phyloP scores from a whole-genome alignment of 2,329 filamentous ascomycete genomes.

The Diaporthe ilicicola region DNA sequence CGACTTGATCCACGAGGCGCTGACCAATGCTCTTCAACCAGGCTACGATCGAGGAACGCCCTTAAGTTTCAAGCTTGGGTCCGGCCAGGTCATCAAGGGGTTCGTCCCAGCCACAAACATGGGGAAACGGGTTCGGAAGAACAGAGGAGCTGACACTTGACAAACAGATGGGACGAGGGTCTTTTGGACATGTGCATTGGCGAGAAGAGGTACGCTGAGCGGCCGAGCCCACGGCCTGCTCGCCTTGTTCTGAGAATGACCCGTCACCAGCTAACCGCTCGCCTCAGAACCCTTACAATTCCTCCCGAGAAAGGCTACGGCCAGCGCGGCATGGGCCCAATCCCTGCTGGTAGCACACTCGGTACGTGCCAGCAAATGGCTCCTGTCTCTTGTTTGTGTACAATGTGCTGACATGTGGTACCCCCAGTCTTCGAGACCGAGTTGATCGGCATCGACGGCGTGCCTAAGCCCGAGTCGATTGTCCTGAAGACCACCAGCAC shows the following conservation, averaged over 20 bases:
- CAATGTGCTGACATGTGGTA: neutral
- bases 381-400: neutral
- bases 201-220: slow-evolving; percentile 72
- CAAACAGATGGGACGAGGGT: slow-evolving; percentile 83
- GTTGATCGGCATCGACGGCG: slow-evolving; percentile 83
- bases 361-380: slow-evolving; percentile 54
- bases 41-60: slow-evolving; percentile 80
- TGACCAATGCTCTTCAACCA: slow-evolving; percentile 42
- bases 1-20: slow-evolving; percentile 38
- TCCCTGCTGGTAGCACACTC: slow-evolving; percentile 82
- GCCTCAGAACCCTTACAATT: slow-evolving; percentile 78
- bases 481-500: slow-evolving; percentile 48
- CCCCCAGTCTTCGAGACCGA: slow-evolving; percentile 86
- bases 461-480: slow-evolving; percentile 60
- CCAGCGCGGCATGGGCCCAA: slow-evolving; percentile 77
- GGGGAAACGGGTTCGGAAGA: neutral
- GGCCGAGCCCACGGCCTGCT: neutral
- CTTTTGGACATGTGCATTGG: slow-evolving; percentile 94
- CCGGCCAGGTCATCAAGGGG: slow-evolving; percentile 89
- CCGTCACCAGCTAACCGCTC: slow-evolving; percentile 34
- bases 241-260: neutral
- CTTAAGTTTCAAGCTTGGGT: slow-evolving; percentile 81
- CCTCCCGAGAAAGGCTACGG: slow-evolving; percentile 90
- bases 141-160: slow-evolving; percentile 35
- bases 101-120: slow-evolving; percentile 51